Evolutionary conservation across 495 filamentous ascomycete species (phyloP), one percentile per base, ranked within the genome.

Genomic region (Aspergillus sclerotioniger): DNA sequence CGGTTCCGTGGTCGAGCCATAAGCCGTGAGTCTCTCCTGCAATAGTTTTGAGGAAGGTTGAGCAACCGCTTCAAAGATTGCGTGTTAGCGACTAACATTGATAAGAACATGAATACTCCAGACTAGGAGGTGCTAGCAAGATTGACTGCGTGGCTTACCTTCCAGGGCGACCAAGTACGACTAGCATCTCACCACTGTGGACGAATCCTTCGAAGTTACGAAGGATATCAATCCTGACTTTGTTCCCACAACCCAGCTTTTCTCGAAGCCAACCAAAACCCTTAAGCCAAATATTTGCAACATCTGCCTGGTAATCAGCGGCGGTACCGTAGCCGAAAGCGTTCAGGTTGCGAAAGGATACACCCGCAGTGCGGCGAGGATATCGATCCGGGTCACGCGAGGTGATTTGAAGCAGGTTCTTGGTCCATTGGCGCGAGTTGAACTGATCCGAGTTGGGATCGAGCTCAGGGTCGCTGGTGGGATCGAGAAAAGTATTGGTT

Each of bases 141-240:
- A 12, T 31, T 57, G 32, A 58, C 49, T 63, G 20, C 2, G 21
- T 16, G 80, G 39, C 54, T 61, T 59, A 75, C 72, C 70, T 73
- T 59, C 90, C 90, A 3, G 90, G 90, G 45, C 87, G 85, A 17
- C 90, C 90, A 20, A 94, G 73, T 0, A 92, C 90, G 3, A 92
- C 81, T 8, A 90, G 63, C 88, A 94, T 91, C 75, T 92, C 90
- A 17, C 90, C 90, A 62, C 80, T 84, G 51, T 79, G 75, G 10
- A 92, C 83, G n/a, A 92, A 62, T 3, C 90, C 90, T 58, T 92
- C 87, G 62, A 92, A 91, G 62, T 87, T 74, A n/a, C 82, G 84
- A 58, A 93, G 67, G 57, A 94, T 74, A 60, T 91, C 86, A 55
- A 92, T 90, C 59, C 88, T 86, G 15, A 71, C 63, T 53, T 82